Base-by-base conservation (phyloP, 257 asterid genomes). In the Scutellaria baicalensis region DNA sequence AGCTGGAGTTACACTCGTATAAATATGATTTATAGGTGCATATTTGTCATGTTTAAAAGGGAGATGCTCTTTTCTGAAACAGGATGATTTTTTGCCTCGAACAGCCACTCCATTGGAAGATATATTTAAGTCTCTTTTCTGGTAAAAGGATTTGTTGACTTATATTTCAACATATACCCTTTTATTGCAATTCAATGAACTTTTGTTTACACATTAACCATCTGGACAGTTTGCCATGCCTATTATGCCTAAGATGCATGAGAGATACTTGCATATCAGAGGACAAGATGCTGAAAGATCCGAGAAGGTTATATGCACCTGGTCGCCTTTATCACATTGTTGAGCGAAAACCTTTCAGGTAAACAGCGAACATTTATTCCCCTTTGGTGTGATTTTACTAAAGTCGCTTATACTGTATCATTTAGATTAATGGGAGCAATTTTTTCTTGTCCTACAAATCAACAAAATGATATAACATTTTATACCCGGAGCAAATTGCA, bases 31-130 rank as follows among this genome's bases (percentile, higher is more conserved):
- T 50, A 31, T 42, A 52, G 18, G 14, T 13, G 11, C 58, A 47
- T 36, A 58, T 39, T 70, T 70, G 18, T 54, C 35, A 18, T 18
- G 43, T 57, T 10, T 27, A 17, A 33, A 60, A 38, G 44, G 65
- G 17, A 36, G 50, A 35, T 60, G 59, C 43, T 68, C 40, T 40
- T 71, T 76, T 36, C 59, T 82, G 79, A 64, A 75, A 66, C 86
- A 91, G 96, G 97, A 91, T 39, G 96, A 91, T 79, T 91, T 91
- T 78, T 85, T 91, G 80, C 96, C 96, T 58, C 89, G 96, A 52
- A 91, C 96, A 18, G 93, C 96, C 69, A 91, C 96, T 35, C 96
- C 97, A 5, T 70, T 88, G 91, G 97, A 91, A 83, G 97, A 91
- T 77, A 74, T 91, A 64, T 91, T 91, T 84, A 91, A 91, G 83